Base-by-base conservation (phyloP, 805 yeast species). In the Starmerella etchellsii region DNA sequence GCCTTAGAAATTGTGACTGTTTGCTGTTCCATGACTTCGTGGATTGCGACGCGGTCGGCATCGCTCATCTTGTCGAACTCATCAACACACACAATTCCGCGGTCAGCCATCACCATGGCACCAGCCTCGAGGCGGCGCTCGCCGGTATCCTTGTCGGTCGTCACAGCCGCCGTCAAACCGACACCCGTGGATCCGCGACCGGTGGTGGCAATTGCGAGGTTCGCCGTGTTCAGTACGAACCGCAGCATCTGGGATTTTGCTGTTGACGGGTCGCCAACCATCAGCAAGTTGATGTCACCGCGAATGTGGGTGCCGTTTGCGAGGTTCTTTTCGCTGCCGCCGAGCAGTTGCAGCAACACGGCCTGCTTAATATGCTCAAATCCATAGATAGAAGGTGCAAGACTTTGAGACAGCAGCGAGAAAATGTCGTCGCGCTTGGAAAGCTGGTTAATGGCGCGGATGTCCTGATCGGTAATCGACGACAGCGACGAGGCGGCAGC, bases 171-270 rank as follows among this genome's bases (percentile, higher is more conserved):
- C 0, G 98, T 91, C 55, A 91, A 71, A 83, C 98, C 98, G 34
- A 91, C 98, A 61, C 98, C 98, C 1, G 97, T 87, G n/a, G 97
- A 88, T 48, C 98, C 98, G 61, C 95, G 77, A 67, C 98, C 98
- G 0, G 98, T 91, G 1, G 98, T 91, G 22, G 97, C 96, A 52
- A 91, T 85, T 3, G 97, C 97, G 52, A 91, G 67, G 1, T 94
- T 69, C 1, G 98, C 98, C 1, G 97, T 88, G 59, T 88, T 91
- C 47, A 91, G 68, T 16, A 91, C 97, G 57, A 91, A 88, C 50
- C 97, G 72, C 48, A 91, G 70, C 67, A 91, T 78, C 65, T 91
- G 98, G 3, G 96, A 87, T 61, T 91, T 91, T 21, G 98, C 97
- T 15, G 98, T 91, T 8, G 96, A 84, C 13, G 98, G 98, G 61